phyloP scores from a whole-genome alignment of 1,284 basidiomycete genomes.

The Trichosporon faecale region DNA sequence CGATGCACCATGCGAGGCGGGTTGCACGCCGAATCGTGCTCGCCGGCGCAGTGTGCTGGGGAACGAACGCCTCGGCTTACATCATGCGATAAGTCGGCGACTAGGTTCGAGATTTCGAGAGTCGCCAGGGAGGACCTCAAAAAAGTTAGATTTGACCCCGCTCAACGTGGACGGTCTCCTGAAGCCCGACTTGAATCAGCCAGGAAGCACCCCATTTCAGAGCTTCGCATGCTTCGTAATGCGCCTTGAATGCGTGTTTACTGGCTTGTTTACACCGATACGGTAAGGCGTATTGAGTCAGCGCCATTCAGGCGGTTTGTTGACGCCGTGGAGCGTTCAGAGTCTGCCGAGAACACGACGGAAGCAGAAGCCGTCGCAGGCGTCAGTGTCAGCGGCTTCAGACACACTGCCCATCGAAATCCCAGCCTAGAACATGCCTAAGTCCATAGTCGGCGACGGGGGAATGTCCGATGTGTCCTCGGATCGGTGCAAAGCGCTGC shows the following conservation, averaged over 20 bases:
- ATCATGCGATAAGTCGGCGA: constrained; percentile 2
- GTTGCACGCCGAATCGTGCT: too few relatives aligned
- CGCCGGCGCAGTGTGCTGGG: too few relatives aligned
- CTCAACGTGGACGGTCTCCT: not conserved
- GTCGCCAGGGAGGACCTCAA: not conserved
- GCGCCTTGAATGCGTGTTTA: not conserved
- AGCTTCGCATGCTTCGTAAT: not conserved
- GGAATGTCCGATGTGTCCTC: too few relatives aligned
- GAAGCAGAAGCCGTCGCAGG: not conserved
- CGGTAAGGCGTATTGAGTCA: not conserved
- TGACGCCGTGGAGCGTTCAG: not conserved
- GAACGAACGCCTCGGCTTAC: not conserved
- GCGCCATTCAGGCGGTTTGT: not conserved
- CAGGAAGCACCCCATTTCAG: not conserved
- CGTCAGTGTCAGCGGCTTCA: not conserved
- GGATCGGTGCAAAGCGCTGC: too few relatives aligned
- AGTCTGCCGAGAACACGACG: not conserved
- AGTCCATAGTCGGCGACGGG: too few relatives aligned
- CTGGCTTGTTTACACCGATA: not conserved
- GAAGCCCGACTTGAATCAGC: not conserved
- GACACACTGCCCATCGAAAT: too few relatives aligned
- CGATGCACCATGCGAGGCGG: not conserved
- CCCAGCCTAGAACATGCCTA: too few relatives aligned
- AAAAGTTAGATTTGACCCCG: constrained; percentile 4
- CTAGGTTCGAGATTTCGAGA: not conserved